Base-by-base conservation (phyloP, 1,284 basidiomycete species). In the Sutorius eximius region DNA sequence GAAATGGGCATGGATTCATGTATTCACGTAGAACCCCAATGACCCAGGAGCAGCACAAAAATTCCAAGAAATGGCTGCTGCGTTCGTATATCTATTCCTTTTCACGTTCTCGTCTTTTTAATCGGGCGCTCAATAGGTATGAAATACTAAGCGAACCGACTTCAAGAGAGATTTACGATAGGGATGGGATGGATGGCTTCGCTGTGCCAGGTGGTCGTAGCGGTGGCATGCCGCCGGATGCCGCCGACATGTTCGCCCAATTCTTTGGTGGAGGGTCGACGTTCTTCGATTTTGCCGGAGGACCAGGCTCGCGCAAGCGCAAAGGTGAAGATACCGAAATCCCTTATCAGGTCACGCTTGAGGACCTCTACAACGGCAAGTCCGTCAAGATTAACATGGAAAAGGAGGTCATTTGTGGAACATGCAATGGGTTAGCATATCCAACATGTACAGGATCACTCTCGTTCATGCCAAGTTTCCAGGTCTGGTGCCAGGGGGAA, bases 311-410 rank as follows among this genome's bases (percentile, higher is more conserved):
- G 34, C 73, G 75, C 57, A 75, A 75, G 70, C 79, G 72, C 45
- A 83, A 82, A 64, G 85, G 86, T 15, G 77, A 86, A 59, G 87
- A 94, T 71, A 86, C 89, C 8, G 77, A 87, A 34, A 86, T 97
- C 59, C 82, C 86, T 3, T 91, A 96, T 68, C 80, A 90, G 18
- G 92, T 98, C 54, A 88, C 90, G 5, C 79, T 99, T 34, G 94
- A 97, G 70, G 95, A 98, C 69, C 77, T 96, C 29, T 98, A 94
- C 74, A 91, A 89, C 57, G 96, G 96, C 33, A 95, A 95, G 72
- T 83, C 82, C 15, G 88, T 96, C 45, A 90, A 89, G 67, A 87
- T 98, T 77, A 91, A 87, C 63, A 84, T 98, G 75, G 91, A 95
- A 72, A 88, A 93, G 65, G 87, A 95, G 68, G 76, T 89, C 13